Evolutionary conservation across 306 rosid genomes (phyloP).

Genomic region (Begonia fuchsioides): DNA sequence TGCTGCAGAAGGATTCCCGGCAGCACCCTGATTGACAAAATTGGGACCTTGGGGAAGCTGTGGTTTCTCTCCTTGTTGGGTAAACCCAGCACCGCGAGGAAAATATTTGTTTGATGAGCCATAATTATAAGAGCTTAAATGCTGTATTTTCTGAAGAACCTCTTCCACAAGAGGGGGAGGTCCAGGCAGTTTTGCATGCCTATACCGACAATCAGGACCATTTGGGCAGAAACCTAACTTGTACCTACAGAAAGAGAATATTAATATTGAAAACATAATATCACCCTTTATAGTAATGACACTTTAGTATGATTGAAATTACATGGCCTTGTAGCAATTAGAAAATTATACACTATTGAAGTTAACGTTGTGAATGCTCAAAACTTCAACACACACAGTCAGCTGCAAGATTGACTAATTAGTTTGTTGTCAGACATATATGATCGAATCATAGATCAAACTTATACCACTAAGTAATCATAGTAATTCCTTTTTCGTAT

Average conservation of each 20-base stretch:
- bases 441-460: too few species aligned
- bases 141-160: slow-evolving; percentile 96
- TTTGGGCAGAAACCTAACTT: slow-evolving; percentile 97
- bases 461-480: too few species aligned
- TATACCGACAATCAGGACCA: slow-evolving; percentile 95
- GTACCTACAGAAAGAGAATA: slow-evolving; percentile 54
- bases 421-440: too few species aligned
- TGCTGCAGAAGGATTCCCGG: slow-evolving; percentile 46
- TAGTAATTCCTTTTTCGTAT: too few species aligned
- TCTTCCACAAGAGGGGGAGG: slow-evolving; percentile 97
- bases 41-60: slow-evolving; percentile 52
- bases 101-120: slow-evolving; percentile 46
- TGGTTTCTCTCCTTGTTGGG: slow-evolving; percentile 64
- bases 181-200: slow-evolving; percentile 86
- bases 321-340: too few species aligned
- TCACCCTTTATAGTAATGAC: too few species aligned
- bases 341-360: neutral
- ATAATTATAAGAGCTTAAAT: slow-evolving; percentile 65
- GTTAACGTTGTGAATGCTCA: too few species aligned
- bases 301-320: too few species aligned
- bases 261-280: neutral
- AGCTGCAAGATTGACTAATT: neutral
- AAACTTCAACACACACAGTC: too few species aligned
- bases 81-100: slow-evolving; percentile 48
- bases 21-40: slow-evolving; percentile 37